Evolutionary conservation across 257 asterid species (phyloP).

Genomic region (Fraxinus excelsior): DNA sequence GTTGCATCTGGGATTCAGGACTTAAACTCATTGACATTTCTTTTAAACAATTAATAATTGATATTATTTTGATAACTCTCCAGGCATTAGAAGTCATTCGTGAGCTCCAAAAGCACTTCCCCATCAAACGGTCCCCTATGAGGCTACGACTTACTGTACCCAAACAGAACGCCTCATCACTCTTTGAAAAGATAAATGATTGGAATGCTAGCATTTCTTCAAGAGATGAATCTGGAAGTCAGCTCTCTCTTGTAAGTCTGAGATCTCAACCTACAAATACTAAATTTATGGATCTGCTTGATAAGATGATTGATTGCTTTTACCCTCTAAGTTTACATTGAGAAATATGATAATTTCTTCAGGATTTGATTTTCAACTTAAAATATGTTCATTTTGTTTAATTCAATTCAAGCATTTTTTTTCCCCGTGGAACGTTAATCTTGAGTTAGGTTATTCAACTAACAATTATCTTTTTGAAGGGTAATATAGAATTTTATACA

Average conservation of each 20-base stretch:
- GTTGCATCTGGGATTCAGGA: neutral
- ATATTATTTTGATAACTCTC: neutral
- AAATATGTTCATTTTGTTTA: too few species aligned
- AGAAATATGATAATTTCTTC: neutral
- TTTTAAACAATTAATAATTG: neutral
- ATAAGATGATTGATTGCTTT: neutral
- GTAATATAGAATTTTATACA: neutral
- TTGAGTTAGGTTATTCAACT: neutral
- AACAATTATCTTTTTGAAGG: neutral
- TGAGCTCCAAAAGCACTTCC: conserved; percentile 88
- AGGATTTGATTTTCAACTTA: neutral
- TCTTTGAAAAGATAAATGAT: conserved; percentile 42
- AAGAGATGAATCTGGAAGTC: conserved; percentile 45
- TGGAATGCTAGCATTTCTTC: conserved; percentile 46
- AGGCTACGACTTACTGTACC: conserved; percentile 55
- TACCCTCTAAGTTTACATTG: neutral
- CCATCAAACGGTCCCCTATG: conserved; percentile 91
- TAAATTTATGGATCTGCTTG: neutral
- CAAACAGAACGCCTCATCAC: conserved; percentile 24
- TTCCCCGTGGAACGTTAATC: neutral
- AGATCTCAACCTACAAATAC: neutral
- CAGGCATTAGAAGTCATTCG: conserved; percentile 95
- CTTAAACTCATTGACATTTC: too few species aligned
- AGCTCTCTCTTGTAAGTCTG: conserved; percentile 40
- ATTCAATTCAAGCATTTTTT: neutral